phyloP scores from a whole-genome alignment of 2,329 filamentous ascomycete genomes.

The Aspergillus sp. region DNA sequence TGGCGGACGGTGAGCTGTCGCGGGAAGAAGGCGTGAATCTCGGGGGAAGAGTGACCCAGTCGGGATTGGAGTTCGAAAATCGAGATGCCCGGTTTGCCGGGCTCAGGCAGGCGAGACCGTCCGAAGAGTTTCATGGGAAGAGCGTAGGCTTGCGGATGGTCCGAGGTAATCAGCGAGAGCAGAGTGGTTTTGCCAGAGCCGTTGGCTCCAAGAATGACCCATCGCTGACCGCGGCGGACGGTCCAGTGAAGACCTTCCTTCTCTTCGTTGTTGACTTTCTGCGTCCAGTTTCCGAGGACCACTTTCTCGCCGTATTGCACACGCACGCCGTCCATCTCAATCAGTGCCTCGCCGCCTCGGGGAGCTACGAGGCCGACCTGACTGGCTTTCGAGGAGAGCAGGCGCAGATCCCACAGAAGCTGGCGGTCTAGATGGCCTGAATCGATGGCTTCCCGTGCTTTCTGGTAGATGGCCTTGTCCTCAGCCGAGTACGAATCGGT shows the following conservation, averaged over 20 bases:
- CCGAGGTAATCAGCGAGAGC: conserved; percentile 86
- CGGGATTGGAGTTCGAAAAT: conserved; percentile 90
- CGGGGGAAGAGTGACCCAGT: conserved; percentile 90
- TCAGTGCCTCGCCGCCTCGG: conserved; percentile 63
- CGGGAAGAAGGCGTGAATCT: conserved; percentile 92
- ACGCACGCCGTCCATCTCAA: conserved; percentile 83
- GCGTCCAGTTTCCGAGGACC: conserved; percentile 77
- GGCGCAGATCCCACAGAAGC: conserved; percentile 24
- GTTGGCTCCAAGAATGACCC: conserved; percentile 91
- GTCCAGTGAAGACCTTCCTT: conserved; percentile 75
- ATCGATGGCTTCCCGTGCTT: conserved; percentile 16
- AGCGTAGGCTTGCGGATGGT: conserved; percentile 92
- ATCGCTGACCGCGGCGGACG: conserved; percentile 78
- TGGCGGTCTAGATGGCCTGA: conserved; percentile 23
- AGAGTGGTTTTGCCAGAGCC: conserved; percentile 94
- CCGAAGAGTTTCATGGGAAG: conserved; percentile 86
- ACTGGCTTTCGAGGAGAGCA: conserved; percentile 15
- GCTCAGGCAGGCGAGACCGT: conserved; percentile 72
- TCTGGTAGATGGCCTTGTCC: conserved; percentile 9
- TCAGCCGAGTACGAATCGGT: neutral
- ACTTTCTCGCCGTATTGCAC: conserved; percentile 77
- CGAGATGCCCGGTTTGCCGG: conserved; percentile 71
- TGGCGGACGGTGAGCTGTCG: conserved; percentile 69
- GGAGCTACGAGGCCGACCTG: conserved; percentile 9
- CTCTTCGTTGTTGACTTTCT: conserved; percentile 51